Evolutionary conservation across 2,329 filamentous ascomycete genomes (phyloP), one percentile per base, ranked within the genome.

Genomic region (Metarhizium rileyi): DNA sequence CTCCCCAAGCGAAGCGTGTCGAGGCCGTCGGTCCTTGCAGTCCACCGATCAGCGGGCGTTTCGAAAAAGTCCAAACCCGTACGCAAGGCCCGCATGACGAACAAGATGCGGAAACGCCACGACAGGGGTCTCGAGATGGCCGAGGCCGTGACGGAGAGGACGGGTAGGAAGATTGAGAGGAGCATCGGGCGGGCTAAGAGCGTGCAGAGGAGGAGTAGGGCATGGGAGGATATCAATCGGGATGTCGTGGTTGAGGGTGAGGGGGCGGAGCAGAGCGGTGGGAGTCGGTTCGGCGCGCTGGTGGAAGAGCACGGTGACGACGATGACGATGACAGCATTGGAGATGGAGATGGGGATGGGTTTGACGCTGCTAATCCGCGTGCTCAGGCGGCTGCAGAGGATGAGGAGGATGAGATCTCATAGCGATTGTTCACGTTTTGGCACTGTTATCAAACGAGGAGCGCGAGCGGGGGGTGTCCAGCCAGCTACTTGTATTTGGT

Each of bases 1-100:
- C 71, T 75, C 44, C 8, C 49, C 5, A 18, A 46, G 16, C 10
- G 46, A 54, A 25, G 7, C 53, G 25, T 18, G 22, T 55, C 57
- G 26, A 38, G 81, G 4, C 80, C 82, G 26, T 82, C 86, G n/a
- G 75, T 87, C 18, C 78, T 89, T 38, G 80, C 80, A 36, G 79
- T 83, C 16, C 83, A 86, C 56, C 78, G 83, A 61, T 70, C 72
- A 2, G 76, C 81, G 18, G 87, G 87, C 27, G 75, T 91, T 9
- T 69, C 70, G 49, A 89, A 87, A 66, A 87, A 84, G 67, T 61
- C 71, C 53, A 86, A 81, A 63, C 68, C 70, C 52, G 70, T 70
- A 49, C 72, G 77, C 58, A 80, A 80, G 61, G 57, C 67, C n/a
- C 68, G 72, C 7, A 57, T 80, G 61, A 81, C 78, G 57, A 66